Percentiles rank a stretch among this genome's conserved stretches.
Conservation (phyloP, 306 rosid genomes). For the Pyrus pyrifolia region DNA sequence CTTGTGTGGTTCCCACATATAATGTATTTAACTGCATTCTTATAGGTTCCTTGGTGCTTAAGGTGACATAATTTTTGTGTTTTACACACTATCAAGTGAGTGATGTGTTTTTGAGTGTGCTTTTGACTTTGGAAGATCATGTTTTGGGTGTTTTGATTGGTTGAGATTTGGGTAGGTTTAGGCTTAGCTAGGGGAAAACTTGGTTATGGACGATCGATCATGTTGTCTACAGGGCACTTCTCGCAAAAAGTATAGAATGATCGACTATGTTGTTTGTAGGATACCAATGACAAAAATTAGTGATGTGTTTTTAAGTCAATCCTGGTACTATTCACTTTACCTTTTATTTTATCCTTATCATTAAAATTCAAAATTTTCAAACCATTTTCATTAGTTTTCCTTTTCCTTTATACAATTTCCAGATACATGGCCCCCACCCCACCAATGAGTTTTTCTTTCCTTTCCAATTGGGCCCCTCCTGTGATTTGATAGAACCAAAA, state of each 20-base stretch:
- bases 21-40: neutral
- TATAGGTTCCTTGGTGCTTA: neutral
- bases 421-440: conserved; percentile 17
- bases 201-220: neutral
- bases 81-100: neutral
- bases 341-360: no score
- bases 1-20: conserved; percentile 1
- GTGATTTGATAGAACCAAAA: neutral
- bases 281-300: no score
- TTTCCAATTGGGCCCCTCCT: conserved; percentile 2
- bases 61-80: neutral
- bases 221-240: neutral
- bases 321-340: no score
- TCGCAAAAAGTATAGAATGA: neutral
- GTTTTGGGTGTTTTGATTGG: neutral
- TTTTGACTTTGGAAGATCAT: neutral
- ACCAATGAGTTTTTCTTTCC: neutral
- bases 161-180: neutral
- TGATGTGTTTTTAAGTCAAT: no score
- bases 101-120: neutral
- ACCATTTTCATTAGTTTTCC: no score
- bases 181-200: no score
- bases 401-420: neutral
- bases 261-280: neutral
- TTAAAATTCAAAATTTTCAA: no score